These are phyloP conservation scores for Oryza meyeriana DNA, from an alignment of 176 grass and related monocot genomes.

Conservation along the genomic window DNA sequence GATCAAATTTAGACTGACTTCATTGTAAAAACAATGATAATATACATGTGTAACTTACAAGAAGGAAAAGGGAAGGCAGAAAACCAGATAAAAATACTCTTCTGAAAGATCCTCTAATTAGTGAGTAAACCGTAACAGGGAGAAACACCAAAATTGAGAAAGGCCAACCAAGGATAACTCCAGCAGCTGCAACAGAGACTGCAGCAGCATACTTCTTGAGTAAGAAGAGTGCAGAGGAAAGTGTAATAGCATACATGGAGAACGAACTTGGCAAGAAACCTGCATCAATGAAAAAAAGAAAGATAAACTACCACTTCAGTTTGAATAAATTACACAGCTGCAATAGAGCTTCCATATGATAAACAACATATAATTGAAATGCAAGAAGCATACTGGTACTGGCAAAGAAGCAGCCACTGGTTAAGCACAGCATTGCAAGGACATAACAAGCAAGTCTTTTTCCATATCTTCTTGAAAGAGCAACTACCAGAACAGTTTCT, in stretches of 20 bases:
- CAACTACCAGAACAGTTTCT: conserved; percentile 82
- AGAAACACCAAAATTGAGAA: conserved; percentile 93
- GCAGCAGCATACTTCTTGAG: conserved; percentile 75
- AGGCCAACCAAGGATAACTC: conserved; percentile 98
- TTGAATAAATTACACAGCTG: conserved; percentile 13
- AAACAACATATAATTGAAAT: conserved; percentile 28
- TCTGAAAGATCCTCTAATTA: conserved; percentile 70
- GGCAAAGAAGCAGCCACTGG: conserved; percentile 98
- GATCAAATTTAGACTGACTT: background rate
- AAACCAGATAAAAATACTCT: conserved; percentile 83
- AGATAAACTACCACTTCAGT: background rate
- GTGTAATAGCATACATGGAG: conserved; percentile 97
- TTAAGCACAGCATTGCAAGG: conserved; percentile 93
- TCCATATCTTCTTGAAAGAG: conserved; percentile 91
- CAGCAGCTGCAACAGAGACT: conserved; percentile 73
- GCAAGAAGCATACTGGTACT: conserved; percentile 78
- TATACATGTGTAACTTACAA: conserved; percentile 58
- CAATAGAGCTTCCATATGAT: conserved; percentile 10
- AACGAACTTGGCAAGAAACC: conserved; percentile 99
- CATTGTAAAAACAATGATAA: conserved; percentile 1
- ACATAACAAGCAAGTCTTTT: conserved; percentile 86
- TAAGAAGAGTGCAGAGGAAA: conserved; percentile 89
- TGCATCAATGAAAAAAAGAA: conserved; percentile 30
- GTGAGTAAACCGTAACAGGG: conserved; percentile 72
- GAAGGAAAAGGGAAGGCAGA: conserved; percentile 63